phyloP scores from a whole-genome alignment of 2,329 filamentous ascomycete species.

The Chrysoporthe deuterocubensis region DNA sequence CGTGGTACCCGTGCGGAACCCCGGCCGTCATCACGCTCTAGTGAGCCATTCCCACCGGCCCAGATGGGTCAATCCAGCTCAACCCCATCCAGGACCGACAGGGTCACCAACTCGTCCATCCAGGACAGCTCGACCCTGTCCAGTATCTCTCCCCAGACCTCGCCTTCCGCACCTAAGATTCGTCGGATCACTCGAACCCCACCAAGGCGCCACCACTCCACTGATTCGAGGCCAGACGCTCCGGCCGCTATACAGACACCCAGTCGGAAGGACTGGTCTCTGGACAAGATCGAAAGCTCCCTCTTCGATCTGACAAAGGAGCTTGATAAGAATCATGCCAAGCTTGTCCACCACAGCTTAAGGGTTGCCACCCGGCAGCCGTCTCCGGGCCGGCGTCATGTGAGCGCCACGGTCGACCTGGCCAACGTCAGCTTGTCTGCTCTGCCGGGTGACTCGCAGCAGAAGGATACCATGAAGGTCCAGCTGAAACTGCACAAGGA shows the following conservation, averaged over 20 bases:
- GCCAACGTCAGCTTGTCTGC: conserved; percentile 42
- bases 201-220: conserved; percentile 13
- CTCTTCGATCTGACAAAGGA: conserved; percentile 47
- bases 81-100: conserved; percentile 10
- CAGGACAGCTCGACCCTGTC: conserved; percentile 15
- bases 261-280: conserved; percentile 45
- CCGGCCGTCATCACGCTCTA: conserved; percentile 20
- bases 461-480: conserved; percentile 47
- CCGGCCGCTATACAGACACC: conserved; percentile 39
- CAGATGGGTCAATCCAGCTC: conserved; percentile 19
- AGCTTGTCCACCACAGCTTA: conserved; percentile 50
- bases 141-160: conserved; percentile 3
- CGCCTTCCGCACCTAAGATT: neutral
- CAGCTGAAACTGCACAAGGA: conserved; percentile 58
- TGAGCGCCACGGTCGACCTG: conserved; percentile 53
- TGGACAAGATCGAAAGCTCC: conserved; percentile 46
- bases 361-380: conserved; percentile 47
- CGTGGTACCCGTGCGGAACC: conserved; percentile 7
- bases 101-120: neutral
- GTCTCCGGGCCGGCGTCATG: conserved; percentile 42
- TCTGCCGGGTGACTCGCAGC: conserved; percentile 18
- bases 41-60: conserved; percentile 17
- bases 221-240: conserved; percentile 30
- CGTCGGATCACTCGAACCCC: conserved; percentile 13
- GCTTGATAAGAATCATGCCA: conserved; percentile 51